Conservation (phyloP, 2,329 filamentous ascomycete genomes). For the Dactylellina haptotyla region DNA sequence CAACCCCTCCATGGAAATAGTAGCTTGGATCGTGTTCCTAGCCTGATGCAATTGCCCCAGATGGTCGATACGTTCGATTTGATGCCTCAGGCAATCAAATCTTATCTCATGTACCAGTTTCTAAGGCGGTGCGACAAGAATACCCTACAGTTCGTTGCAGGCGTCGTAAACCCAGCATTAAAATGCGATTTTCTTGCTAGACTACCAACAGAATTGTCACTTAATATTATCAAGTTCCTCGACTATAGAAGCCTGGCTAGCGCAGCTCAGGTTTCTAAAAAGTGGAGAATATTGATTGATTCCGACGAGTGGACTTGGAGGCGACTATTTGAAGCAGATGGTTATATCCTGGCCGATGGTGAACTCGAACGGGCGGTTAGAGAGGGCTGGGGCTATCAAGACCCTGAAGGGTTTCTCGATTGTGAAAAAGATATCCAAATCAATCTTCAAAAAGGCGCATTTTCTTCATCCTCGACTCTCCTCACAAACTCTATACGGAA, state of each 20-base stretch:
- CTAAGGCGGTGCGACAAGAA: conserved; percentile 86
- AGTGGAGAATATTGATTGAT: conserved; percentile 90
- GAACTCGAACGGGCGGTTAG: conserved; percentile 86
- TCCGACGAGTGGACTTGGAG: conserved; percentile 97
- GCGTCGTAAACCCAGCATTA: conserved; percentile 89
- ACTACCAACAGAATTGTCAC: conserved; percentile 84
- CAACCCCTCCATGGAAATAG: conserved; percentile 55
- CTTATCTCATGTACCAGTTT: conserved; percentile 96
- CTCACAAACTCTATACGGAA: conserved; percentile 61
- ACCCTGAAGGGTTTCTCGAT: conserved; percentile 77
- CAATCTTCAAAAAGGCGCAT: conserved; percentile 38
- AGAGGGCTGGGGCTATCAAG: conserved; percentile 98
- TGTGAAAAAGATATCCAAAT: conserved; percentile 77
- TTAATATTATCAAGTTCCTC: conserved; percentile 87
- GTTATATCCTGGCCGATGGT: conserved; percentile 78
- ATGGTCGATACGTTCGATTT: conserved; percentile 91
- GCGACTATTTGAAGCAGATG: conserved; percentile 84
- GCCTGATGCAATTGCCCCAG: conserved; percentile 78
- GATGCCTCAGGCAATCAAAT: conserved; percentile 90
- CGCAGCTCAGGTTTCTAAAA: conserved; percentile 91
- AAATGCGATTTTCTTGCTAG: conserved; percentile 92
- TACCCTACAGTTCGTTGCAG: conserved; percentile 87
- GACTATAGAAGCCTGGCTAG: conserved; percentile 86
- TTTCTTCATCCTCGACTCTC: conserved; percentile 41
- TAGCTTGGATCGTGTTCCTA: conserved; percentile 61